Conservation (phyloP, 2,329 filamentous ascomycete genomes). For the Diaporthe humulicola region DNA sequence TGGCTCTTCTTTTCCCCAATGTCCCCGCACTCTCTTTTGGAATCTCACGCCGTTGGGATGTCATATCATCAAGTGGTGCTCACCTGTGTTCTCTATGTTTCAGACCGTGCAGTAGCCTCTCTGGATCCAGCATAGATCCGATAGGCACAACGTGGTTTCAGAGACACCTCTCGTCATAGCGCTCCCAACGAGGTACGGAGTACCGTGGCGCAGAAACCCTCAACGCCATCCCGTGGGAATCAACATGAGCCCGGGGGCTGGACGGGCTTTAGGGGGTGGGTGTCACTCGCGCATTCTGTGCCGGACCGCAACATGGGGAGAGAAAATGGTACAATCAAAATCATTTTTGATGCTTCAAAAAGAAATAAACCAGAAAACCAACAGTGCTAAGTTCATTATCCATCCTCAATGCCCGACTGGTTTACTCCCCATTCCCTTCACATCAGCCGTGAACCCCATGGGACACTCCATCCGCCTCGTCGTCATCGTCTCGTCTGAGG, state of each 20-base stretch:
- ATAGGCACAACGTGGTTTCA: conserved; percentile 29
- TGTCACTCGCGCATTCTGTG: background rate
- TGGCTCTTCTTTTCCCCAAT: background rate
- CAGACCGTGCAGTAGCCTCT: conserved; percentile 30
- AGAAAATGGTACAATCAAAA: background rate
- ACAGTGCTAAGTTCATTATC: background rate
- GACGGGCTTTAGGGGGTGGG: background rate
- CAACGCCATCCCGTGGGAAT: conserved; percentile 28
- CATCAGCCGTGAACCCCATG: conserved; percentile 33
- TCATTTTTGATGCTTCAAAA: conserved; percentile 19
- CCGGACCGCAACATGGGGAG: background rate
- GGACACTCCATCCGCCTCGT: conserved; percentile 37
- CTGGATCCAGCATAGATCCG: conserved; percentile 18
- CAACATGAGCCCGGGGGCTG: background rate
- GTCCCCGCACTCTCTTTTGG: conserved; percentile 1
- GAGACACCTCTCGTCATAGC: conserved; percentile 23
- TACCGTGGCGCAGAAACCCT: conserved; percentile 18
- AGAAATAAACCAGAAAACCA: background rate
- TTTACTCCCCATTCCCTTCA: background rate
- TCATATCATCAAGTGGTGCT: conserved; percentile 14
- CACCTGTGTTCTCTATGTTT: conserved; percentile 9
- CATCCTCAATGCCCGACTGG: background rate
- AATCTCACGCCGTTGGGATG: conserved; percentile 25
- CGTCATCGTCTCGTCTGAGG: conserved; percentile 36
- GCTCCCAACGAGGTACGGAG: background rate